phyloP scores from a whole-genome alignment of 371 early-diverging fungal genomes.

The Parasitella parasitica region DNA sequence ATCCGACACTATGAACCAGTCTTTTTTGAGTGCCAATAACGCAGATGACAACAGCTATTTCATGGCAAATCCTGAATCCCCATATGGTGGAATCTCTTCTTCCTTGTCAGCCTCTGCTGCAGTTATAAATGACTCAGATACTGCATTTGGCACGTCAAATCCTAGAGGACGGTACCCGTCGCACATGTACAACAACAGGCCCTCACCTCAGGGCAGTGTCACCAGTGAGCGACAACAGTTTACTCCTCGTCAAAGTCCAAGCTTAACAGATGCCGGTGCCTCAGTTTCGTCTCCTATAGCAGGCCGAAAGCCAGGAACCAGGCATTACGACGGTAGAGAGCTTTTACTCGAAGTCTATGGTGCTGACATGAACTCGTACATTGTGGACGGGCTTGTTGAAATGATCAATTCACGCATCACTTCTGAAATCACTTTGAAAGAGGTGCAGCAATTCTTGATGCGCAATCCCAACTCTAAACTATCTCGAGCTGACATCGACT shows the following conservation, averaged over 20 bases:
- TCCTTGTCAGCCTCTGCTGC: not conserved
- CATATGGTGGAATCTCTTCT: conserved; percentile 11
- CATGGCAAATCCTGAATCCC: conserved; percentile 16
- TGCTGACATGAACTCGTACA: conserved; percentile 64
- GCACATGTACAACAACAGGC: conserved; percentile 11
- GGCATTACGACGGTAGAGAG: conserved; percentile 50
- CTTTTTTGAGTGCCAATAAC: not conserved
- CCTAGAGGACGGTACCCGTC: conserved; percentile 17
- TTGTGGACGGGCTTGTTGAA: conserved; percentile 67
- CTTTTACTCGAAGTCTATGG: conserved; percentile 76
- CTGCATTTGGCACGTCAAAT: conserved; percentile 17
- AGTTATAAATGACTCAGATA: not conserved
- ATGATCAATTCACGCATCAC: conserved; percentile 66
- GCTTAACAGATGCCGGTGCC: conserved; percentile 10
- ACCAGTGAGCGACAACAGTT: conserved; percentile 24
- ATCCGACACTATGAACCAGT: conserved; percentile 10
- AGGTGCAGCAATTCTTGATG: conserved; percentile 69
- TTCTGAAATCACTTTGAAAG: conserved; percentile 61
- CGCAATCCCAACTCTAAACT: conserved; percentile 71
- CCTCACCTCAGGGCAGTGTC: conserved; percentile 36
- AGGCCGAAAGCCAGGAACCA: not conserved
- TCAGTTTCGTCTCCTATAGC: conserved; percentile 15
- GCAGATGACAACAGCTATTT: not conserved
- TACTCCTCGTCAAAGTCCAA: conserved; percentile 23
- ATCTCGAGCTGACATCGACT: conserved; percentile 67